Percentiles rank a stretch among this genome's conserved stretches.
Evolutionary conservation across 108 stramenopile species (phyloP).

Genomic region (Mediolabrus comicus): DNA sequence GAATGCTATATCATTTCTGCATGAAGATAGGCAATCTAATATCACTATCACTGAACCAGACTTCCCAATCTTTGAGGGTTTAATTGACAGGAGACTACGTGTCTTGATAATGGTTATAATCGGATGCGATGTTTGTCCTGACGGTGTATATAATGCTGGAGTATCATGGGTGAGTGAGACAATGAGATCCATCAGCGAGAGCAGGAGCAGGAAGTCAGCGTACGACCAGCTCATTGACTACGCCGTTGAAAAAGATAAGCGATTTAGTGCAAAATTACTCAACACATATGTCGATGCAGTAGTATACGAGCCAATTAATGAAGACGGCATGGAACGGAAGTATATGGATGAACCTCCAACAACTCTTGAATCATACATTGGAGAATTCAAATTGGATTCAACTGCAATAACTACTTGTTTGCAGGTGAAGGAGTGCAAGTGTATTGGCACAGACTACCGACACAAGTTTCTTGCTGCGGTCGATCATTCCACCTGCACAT

Average conservation of each 20-base stretch:
- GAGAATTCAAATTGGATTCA: not conserved
- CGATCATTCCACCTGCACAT: not conserved
- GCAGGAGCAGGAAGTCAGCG: too few relatives aligned
- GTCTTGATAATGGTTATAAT: not conserved
- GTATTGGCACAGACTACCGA: not conserved
- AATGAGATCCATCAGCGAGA: too few relatives aligned
- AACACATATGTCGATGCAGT: not conserved
- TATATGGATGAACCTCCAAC: not conserved
- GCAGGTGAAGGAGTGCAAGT: not conserved
- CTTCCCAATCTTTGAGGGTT: not conserved
- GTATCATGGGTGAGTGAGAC: not conserved
- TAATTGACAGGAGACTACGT: not conserved
- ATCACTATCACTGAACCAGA: not conserved
- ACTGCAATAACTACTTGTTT: not conserved
- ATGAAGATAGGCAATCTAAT: not conserved
- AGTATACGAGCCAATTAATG: conserved; percentile 2
- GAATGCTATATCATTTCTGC: not conserved
- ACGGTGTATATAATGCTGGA: not conserved
- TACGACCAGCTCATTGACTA: not conserved
- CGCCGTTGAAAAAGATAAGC: not conserved
- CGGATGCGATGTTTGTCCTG: not conserved
- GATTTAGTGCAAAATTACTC: not conserved
- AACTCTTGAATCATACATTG: not conserved
- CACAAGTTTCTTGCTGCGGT: not conserved
- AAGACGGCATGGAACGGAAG: not conserved